Evolutionary conservation across 805 yeast genomes (phyloP).

Genomic region (Ogataea haglerorum): DNA sequence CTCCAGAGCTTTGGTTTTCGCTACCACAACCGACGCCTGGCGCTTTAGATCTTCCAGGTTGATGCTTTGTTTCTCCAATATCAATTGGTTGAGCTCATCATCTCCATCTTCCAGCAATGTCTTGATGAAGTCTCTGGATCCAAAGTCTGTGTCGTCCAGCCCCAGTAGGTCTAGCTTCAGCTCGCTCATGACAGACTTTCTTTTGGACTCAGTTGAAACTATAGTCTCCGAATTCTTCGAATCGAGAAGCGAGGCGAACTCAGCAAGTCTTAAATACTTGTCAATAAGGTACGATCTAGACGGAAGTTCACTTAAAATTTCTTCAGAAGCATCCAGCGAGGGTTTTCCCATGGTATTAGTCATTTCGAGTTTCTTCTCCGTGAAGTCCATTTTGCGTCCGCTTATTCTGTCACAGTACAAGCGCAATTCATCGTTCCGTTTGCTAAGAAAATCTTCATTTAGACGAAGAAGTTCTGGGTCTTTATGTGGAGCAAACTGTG

Average conservation of each 20-base stretch:
- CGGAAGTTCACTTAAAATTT: slow-evolving; percentile 55
- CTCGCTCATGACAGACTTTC: slow-evolving; percentile 19
- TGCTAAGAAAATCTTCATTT: slow-evolving; percentile 60
- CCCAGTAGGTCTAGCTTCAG: slow-evolving; percentile 39
- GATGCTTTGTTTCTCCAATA: slow-evolving; percentile 20
- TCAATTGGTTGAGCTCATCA: slow-evolving; percentile 25
- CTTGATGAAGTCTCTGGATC: slow-evolving; percentile 57
- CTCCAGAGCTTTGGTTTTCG: slow-evolving; percentile 20
- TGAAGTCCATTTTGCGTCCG: slow-evolving; percentile 60
- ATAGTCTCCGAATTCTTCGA: slow-evolving; percentile 18
- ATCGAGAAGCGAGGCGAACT: slow-evolving; percentile 48
- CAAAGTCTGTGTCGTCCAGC: slow-evolving; percentile 54
- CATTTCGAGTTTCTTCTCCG: slow-evolving; percentile 52
- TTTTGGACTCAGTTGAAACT: slow-evolving; percentile 18
- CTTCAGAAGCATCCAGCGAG: slow-evolving; percentile 52
- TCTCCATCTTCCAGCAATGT: slow-evolving; percentile 34
- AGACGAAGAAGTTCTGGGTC: slow-evolving; percentile 75
- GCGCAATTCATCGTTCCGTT: slow-evolving; percentile 54
- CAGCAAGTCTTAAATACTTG: slow-evolving; percentile 57
- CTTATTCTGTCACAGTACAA: slow-evolving; percentile 73
- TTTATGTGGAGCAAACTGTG: slow-evolving; percentile 68
- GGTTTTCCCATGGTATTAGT: slow-evolving; percentile 56
- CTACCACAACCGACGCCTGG: slow-evolving; percentile 25
- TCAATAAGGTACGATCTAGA: slow-evolving; percentile 68
- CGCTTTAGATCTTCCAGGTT: slow-evolving; percentile 23